Base-by-base conservation (phyloP, 2,329 filamentous ascomycete species). In the Xylaria sp. region DNA sequence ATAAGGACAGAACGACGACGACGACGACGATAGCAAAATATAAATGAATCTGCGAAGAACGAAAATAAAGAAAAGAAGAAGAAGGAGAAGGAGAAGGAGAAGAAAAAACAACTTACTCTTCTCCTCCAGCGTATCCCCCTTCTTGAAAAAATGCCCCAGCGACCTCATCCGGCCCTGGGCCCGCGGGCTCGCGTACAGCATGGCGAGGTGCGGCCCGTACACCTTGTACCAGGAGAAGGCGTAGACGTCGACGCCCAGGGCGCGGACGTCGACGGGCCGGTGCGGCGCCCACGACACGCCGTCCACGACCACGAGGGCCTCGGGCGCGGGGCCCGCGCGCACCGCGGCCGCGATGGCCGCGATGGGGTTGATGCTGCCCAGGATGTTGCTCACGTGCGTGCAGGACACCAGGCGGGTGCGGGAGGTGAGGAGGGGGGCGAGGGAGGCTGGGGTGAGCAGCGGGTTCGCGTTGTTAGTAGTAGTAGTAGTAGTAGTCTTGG, bases 181-280 rank as follows among this genome's bases (percentile, higher is more conserved):
- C 0, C 77, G 73, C 4, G 81, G 81, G 27, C 87, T 87, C 5
- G 86, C 90, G 74, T 93, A 95, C 1, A 95, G 80, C 69, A 90
- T 86, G 0, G 91, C 85, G 1, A 94, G 83, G 71, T 94, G 92
- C 0, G 92, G 92, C 0, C 92, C 92, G 74, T 91, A 94, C 1
- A 94, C 87, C 77, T 95, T 95, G 79, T 94, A 94, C 92, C 91
- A 94, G 0, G 85, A 89, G 75, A 94, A 93, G n/a, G 84, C 80
- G 77, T 94, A 95, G 71, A 94, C 89, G 75, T 95, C 92, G 0
- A 91, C 89, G 0, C 85, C 91, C 0, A 93, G 81, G 0, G 80
- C 87, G 69, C 86, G 83, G 4, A 94, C 89, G 75, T 95, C 89
- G 11, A 95, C 79, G 7, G 81, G 81, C 4, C 91, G 83, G 76